Conservation (phyloP, 2,329 filamentous ascomycete species). For the Colletotrichum gigasporum region DNA sequence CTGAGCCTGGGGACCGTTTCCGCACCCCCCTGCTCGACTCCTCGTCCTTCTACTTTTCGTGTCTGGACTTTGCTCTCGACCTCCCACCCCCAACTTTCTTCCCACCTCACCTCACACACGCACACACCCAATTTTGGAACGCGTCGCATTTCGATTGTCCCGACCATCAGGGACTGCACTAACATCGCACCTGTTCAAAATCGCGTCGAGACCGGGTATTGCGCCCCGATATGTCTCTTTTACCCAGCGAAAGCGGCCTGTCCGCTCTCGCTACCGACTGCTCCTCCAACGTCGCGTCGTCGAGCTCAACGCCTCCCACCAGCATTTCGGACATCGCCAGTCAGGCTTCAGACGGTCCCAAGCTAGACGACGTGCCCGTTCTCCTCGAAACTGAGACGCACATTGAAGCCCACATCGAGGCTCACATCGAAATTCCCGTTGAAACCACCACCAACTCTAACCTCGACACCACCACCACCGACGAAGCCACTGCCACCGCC, state of each 20-base stretch:
- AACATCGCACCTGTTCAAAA: constrained; percentile 3
- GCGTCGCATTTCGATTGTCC: constrained; percentile 28
- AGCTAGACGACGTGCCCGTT: constrained; percentile 41
- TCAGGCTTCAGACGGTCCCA: constrained; percentile 57
- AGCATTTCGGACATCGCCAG: constrained; percentile 71
- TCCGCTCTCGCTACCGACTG: constrained; percentile 45
- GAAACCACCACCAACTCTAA: not conserved
- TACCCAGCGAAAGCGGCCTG: constrained; percentile 42
- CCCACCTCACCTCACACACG: constrained; percentile 17
- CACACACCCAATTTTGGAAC: constrained; percentile 24
- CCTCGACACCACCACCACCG: constrained; percentile 23
- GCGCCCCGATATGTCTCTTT: constrained; percentile 40
- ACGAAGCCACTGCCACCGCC: constrained; percentile 29
- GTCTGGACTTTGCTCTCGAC: constrained; percentile 10
- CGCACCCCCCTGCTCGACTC: constrained; percentile 19
- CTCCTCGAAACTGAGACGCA: constrained; percentile 29
- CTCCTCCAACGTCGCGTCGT: constrained; percentile 63
- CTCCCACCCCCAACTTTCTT: constrained; percentile 19
- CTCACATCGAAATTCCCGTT: constrained; percentile 23
- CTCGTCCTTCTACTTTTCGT: constrained; percentile 29
- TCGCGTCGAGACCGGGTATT: constrained; percentile 30
- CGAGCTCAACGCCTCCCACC: constrained; percentile 72
- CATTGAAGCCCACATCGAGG: constrained; percentile 20
- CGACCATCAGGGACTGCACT: not conserved
- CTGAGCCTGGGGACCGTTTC: constrained; percentile 6